A percentile compares a stretch with the other conserved stretches of the same genome.
phyloP scores from a whole-genome alignment of 140 eudicot genomes.

The Ambrosia hybrid region DNA sequence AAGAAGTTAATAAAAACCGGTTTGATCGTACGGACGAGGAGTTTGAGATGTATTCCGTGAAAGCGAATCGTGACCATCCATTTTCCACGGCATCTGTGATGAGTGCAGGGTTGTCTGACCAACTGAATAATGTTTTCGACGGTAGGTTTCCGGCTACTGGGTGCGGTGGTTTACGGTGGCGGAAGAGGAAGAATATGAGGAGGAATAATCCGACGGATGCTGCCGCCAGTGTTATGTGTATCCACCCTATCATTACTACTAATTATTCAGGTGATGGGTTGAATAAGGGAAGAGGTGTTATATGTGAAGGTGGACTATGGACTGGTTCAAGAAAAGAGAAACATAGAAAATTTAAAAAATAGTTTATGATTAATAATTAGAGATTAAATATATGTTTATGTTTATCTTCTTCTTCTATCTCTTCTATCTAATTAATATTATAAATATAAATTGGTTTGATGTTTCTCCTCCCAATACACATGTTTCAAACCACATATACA shows the following conservation, averaged over 20 bases:
- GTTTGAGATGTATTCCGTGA: slow-evolving; percentile 37
- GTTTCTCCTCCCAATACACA: background rate
- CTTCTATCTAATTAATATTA: no score
- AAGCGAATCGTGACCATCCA: slow-evolving; percentile 86
- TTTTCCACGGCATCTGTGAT: slow-evolving; percentile 82
- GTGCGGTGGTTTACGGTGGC: slow-evolving; percentile 19
- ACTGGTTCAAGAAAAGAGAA: slow-evolving; percentile 37
- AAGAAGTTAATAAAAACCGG: slow-evolving; percentile 40
- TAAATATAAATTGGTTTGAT: background rate
- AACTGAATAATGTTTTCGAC: slow-evolving; percentile 45
- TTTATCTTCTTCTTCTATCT: no score
- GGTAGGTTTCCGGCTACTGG: slow-evolving; percentile 22
- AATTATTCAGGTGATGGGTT: background rate
- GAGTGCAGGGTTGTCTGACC: slow-evolving; percentile 86
- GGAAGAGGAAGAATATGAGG: slow-evolving; percentile 28
- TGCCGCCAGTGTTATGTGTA: slow-evolving; percentile 34
- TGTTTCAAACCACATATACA: slow-evolving; percentile 4
- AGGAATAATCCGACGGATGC: slow-evolving; percentile 31
- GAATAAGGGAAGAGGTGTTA: slow-evolving; percentile 17
- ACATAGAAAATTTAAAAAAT: background rate
- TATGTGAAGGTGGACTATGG: slow-evolving; percentile 8
- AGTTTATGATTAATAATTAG: background rate
- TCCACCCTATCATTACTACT: slow-evolving; percentile 20
- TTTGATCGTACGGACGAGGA: slow-evolving; percentile 55
- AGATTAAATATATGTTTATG: no score